Evolutionary conservation across 2,329 filamentous ascomycete species (phyloP).

Genomic region (Aspergillus sp.): DNA sequence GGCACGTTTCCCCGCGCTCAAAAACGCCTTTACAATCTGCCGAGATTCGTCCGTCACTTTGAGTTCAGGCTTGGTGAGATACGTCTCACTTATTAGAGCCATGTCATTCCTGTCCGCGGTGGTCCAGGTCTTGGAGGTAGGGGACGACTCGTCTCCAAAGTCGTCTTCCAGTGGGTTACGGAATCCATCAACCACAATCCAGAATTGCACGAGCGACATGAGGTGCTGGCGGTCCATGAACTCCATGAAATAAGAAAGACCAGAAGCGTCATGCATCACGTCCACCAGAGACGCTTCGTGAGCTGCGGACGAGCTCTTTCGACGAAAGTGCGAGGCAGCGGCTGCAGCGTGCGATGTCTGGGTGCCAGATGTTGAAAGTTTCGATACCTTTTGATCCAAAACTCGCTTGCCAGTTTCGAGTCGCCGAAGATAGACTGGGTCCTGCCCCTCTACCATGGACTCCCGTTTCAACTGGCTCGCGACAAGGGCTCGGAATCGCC

Average conservation of each 20-base stretch:
- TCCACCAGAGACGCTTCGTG: constrained; percentile 80
- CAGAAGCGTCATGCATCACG: constrained; percentile 85
- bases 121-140: constrained; percentile 71
- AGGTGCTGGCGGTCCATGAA: constrained; percentile 92
- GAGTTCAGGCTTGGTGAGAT: constrained; percentile 80
- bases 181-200: constrained; percentile 96
- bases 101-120: constrained; percentile 85
- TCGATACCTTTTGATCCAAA: constrained; percentile 84
- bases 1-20: constrained; percentile 76
- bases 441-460: constrained; percentile 74
- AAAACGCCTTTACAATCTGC: constrained; percentile 73
- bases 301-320: constrained; percentile 60
- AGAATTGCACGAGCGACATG: constrained; percentile 94
- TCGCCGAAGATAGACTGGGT: constrained; percentile 83
- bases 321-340: constrained; percentile 36
- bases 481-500: constrained; percentile 88
- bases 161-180: constrained; percentile 91
- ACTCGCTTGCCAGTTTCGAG: constrained; percentile 89
- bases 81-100: constrained; percentile 88
- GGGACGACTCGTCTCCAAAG: constrained; percentile 70
- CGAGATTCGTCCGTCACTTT: constrained; percentile 73
- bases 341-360: constrained; percentile 40
- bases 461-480: constrained; percentile 90
- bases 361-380: constrained; percentile 71
- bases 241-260: constrained; percentile 98